These are phyloP conservation scores for Polytolypa hystricis DNA, from an alignment of 2,329 filamentous ascomycete species.

Conservation along the genomic window DNA sequence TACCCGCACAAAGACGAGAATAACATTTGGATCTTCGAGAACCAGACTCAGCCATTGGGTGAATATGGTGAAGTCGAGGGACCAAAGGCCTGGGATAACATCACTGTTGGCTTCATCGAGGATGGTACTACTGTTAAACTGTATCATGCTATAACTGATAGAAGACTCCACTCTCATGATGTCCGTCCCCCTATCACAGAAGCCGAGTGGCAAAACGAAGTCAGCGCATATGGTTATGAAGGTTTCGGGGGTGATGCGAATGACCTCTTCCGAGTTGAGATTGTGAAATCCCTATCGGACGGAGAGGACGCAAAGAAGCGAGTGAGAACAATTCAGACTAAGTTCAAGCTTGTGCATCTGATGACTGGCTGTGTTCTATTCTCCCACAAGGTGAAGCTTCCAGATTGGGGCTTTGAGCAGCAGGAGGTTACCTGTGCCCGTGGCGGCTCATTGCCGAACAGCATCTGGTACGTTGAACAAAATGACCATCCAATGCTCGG, in stretches of 20 bases:
- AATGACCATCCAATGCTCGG: conserved; percentile 75
- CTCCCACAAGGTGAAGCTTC: conserved; percentile 97
- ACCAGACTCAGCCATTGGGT: conserved; percentile 82
- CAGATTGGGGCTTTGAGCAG: conserved; percentile 95
- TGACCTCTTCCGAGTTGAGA: conserved; percentile 89
- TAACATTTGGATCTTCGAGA: conserved; percentile 89
- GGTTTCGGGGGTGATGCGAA: conserved; percentile 96
- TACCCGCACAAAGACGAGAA: conserved; percentile 99
- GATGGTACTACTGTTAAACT: conserved; percentile 73
- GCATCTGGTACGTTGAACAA: conserved; percentile 89
- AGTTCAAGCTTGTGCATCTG: conserved; percentile 87
- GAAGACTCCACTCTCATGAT: conserved; percentile 91
- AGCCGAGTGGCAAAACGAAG: conserved; percentile 88
- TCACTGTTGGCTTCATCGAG: conserved; percentile 58
- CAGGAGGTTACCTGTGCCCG: conserved; percentile 97
- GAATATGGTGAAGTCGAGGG: conserved; percentile 69
- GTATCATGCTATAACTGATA: conserved; percentile 72
- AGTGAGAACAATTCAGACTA: conserved; percentile 86
- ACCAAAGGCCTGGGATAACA: conserved; percentile 69
- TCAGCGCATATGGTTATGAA: conserved; percentile 94
- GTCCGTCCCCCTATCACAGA: conserved; percentile 78
- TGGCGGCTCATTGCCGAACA: conserved; percentile 86
- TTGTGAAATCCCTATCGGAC: conserved; percentile 79
- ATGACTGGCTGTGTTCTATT: conserved; percentile 97
- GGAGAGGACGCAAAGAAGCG: conserved; percentile 69